Conservation (phyloP, 495 filamentous ascomycete species). For the Trichoderma reesei region DNA sequence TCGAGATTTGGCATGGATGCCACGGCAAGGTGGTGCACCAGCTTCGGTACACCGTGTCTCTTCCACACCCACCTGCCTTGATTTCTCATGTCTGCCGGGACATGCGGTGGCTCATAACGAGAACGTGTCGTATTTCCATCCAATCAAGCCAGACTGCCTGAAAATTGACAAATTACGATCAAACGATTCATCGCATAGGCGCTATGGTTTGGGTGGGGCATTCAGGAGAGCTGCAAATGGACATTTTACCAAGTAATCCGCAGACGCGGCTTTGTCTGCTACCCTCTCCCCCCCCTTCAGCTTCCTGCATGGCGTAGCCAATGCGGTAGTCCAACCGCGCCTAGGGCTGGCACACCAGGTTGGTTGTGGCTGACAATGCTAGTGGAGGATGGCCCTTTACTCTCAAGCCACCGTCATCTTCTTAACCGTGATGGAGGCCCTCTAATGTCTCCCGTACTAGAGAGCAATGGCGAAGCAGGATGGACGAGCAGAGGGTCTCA, state of each 20-base stretch:
- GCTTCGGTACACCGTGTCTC: not conserved
- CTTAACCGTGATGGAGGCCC: not conserved
- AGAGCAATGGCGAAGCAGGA: not conserved
- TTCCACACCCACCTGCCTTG: not conserved
- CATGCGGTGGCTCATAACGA: not conserved
- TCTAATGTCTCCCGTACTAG: not conserved
- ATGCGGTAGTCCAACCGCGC: not conserved
- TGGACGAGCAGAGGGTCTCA: not conserved
- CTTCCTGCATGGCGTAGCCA: slow-evolving; percentile 5
- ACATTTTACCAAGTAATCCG: not conserved
- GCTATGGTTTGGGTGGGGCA: slow-evolving; percentile 3
- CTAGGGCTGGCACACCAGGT: not conserved
- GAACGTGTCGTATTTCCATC: slow-evolving; percentile 3
- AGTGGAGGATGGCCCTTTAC: not conserved
- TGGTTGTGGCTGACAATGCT: not conserved
- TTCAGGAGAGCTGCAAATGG: slow-evolving; percentile 3
- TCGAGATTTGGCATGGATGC: not conserved
- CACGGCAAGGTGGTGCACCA: not conserved
- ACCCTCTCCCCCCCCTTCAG: not conserved
- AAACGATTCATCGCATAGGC: slow-evolving; percentile 7
- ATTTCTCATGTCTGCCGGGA: not conserved
- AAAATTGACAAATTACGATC: slow-evolving; percentile 8
- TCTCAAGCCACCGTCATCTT: slow-evolving; percentile 3
- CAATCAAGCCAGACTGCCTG: slow-evolving; percentile 1
- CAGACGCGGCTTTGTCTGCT: not conserved